Evolutionary conservation across 345 rosid species (phyloP).

Genomic region (Diplotaxis tenuifolia): DNA sequence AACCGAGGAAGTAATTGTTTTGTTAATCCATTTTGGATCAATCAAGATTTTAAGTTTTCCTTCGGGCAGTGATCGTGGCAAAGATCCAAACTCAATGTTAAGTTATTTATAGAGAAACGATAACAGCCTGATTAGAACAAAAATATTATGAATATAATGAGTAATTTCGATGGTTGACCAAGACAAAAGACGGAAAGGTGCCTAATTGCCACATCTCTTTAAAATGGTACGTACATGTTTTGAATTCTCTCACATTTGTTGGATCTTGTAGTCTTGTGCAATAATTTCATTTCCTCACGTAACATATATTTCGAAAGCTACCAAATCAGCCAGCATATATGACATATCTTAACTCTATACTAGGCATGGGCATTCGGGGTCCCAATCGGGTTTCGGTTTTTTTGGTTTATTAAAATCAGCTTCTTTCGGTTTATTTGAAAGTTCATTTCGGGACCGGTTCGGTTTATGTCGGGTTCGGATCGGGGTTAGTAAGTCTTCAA

Average conservation of each 20-base stretch:
- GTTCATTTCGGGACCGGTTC: too few relatives aligned
- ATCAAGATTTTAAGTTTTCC: neutral
- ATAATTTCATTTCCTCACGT: conserved; percentile 13
- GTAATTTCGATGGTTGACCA: neutral
- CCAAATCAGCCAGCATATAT: conserved; percentile 36
- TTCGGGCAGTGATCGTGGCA: neutral
- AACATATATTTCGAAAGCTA: neutral
- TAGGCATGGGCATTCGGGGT: too few relatives aligned
- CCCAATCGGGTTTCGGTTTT: too few relatives aligned
- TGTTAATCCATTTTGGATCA: neutral
- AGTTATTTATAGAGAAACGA: neutral
- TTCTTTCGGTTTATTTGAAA: too few relatives aligned
- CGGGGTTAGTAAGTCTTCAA: too few relatives aligned
- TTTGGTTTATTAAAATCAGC: too few relatives aligned
- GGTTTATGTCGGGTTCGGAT: too few relatives aligned
- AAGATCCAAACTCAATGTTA: neutral
- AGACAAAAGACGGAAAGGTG: conserved; percentile 19
- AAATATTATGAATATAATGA: neutral
- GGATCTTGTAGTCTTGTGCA: conserved; percentile 15
- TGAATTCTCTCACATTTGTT: conserved; percentile 17
- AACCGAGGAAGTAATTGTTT: too few relatives aligned
- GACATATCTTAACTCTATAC: neutral
- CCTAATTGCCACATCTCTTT: conserved; percentile 27
- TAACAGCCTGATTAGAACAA: neutral
- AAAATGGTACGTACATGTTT: conserved; percentile 31